Base-by-base conservation (phyloP, 1,284 basidiomycete species). In the Volvariella surrecta region DNA sequence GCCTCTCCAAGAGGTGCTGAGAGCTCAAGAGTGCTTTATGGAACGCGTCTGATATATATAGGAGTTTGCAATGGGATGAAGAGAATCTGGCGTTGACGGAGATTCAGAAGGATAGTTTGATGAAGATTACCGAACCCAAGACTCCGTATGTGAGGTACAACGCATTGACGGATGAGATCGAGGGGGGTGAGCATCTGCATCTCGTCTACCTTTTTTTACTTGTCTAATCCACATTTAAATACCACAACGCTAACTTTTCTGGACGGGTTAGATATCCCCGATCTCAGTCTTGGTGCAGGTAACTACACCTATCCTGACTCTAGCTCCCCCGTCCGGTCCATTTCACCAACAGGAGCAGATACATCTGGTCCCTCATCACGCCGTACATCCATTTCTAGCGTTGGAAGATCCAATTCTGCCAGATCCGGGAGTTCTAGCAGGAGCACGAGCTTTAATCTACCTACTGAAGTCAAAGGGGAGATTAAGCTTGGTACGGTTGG, bases 41-140 rank as follows among this genome's bases (percentile, higher is more conserved):
- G 37, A 41, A 39, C 20, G 40, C 45, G 42, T 42, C 47, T 48
- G 13, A 44, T 20, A 32, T 30, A 42, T 40, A 8, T 46, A 76
- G 70, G 45, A 77, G 66, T 46, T 59, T 94, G 53, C 86, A 88
- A 57, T 95, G 91, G 91, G 91, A 95, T 57, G 91, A 95, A 59
- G 85, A 81, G 59, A 95, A 94, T 57, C 73, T 95, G 39, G 88
- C 89, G 20, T 63, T 89, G 54, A 94, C 90, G 0, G 91, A 95
- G 63, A 82, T 90, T 52, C 80, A 87, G 70, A 92, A 93, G 63
- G 90, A 94, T 57, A 91, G 88, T 53, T 69, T 90, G 57, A 95
- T 94, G 90, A 95, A 93, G 78, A 95, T 95, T 58, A 91, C 88
- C 3, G 91, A 95, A 59, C 91, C 91, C 41, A 95, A 95, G 76